Evolutionary conservation across 75 land plant species (phyloP), one percentile per base, ranked within the genome.

Genomic region (Cunninghamia lanceolata): DNA sequence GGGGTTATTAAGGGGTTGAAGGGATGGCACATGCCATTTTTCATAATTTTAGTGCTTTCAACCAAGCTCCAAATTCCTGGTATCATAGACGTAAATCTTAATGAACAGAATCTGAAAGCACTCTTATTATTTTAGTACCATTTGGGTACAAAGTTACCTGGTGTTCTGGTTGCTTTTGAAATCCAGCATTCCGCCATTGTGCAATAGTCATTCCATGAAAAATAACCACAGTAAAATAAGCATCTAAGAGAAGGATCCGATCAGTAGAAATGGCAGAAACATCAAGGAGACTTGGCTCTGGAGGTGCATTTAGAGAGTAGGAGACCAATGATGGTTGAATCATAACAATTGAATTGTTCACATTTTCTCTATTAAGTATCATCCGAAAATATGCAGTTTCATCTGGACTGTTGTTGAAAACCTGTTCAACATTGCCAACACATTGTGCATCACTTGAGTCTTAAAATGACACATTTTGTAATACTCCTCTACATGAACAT

Each of bases 321-420:
- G 99, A 94, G 53, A 98, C 89, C 82, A 98, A 91, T 50, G 99
- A 98, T 17, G 99, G 99, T 83, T 98, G 99, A 88, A 98, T 93
- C 99, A 98, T 98, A 46, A 98, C 95, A 85, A 98, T 92, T 3
- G 99, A 94, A 87, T 97, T 98, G 59, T 92, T 91, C 34, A 98
- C 99, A 88, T 90, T 95, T 86, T 98, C 99, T 85, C 99, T 85
- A 86, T 95, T 92, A 85, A 98, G 88, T 70, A 98, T 89, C 93
- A 97, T 97, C 85, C 99, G 91, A 83, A 91, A 95, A 82, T 97
- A 96, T 32, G 99, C 99, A 34, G 99, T 98, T 87, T 98, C 99
- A 91, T 98, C 99, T 40, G 99, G 99, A 89, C 99, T 98, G 87
- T 97, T 96, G 86, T 95, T 95, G 85, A 95, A 98, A 85, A 98